Evolutionary conservation across 306 rosid genomes (phyloP).

Genomic region (Prosopis cineraria): DNA sequence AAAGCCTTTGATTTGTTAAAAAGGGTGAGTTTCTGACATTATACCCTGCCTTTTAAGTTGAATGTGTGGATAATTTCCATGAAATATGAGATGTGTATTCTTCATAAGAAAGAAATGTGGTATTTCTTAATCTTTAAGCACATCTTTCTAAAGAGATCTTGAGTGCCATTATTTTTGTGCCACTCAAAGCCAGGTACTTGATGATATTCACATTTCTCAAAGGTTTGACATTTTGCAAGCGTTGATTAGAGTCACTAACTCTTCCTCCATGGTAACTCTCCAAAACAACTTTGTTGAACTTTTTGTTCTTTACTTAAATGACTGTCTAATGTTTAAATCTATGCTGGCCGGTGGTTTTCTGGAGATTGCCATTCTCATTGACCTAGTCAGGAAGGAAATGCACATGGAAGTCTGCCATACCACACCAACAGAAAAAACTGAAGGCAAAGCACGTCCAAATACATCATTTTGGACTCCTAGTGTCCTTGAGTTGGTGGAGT

Average conservation of each 20-base stretch:
- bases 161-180: conserved; percentile 28
- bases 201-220: conserved; percentile 67
- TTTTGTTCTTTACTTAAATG: conserved; percentile 1
- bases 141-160: conserved; percentile 10
- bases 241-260: conserved; percentile 65
- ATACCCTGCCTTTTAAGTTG: conserved; percentile 18
- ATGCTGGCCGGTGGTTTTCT: conserved; percentile 36
- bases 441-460: conserved; percentile 20
- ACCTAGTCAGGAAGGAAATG: conserved; percentile 69
- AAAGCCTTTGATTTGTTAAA: conserved; percentile 65
- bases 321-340: conserved; percentile 23
- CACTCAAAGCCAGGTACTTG: conserved; percentile 61
- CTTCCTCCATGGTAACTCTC: conserved; percentile 80
- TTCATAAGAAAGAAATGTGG: conserved; percentile 15
- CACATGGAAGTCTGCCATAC: conserved; percentile 51
- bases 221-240: conserved; percentile 73
- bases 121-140: conserved; percentile 21
- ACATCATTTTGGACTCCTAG: conserved; percentile 58
- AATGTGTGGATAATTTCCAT: neutral
- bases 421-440: conserved; percentile 33
- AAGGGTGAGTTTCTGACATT: conserved; percentile 54
- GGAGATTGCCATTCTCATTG: conserved; percentile 81
- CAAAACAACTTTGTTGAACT: conserved; percentile 26
- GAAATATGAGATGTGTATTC: conserved; percentile 17
- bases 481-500: conserved; percentile 72